Conservation (phyloP, 805 yeast species). For the Ogataea wickerhamii region DNA sequence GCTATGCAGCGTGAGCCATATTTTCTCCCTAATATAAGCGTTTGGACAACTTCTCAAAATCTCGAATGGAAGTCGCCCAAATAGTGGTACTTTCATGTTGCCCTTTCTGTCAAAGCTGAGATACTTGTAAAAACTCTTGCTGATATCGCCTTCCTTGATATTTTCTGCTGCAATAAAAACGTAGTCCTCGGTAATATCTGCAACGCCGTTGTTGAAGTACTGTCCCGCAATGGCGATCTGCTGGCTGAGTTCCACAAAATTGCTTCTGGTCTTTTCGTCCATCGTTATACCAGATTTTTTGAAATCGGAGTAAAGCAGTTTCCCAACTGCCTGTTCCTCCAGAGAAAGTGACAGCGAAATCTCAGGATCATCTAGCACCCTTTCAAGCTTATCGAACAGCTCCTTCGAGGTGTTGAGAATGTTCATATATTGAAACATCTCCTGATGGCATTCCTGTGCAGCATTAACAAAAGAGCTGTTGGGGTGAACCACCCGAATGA, state of each 20-base stretch:
- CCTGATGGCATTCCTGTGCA: constrained; percentile 84
- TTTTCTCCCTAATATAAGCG: constrained; percentile 53
- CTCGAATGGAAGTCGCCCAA: constrained; percentile 62
- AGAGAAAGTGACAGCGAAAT: constrained; percentile 40
- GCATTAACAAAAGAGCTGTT: constrained; percentile 62
- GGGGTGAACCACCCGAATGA: constrained; percentile 86
- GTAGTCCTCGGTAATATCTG: constrained; percentile 25
- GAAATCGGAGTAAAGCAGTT: constrained; percentile 76
- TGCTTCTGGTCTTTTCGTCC: constrained; percentile 57
- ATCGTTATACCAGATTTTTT: constrained; percentile 86
- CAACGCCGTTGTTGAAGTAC: constrained; percentile 56
- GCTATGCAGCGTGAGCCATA: constrained; percentile 75
- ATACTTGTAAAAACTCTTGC: constrained; percentile 20
- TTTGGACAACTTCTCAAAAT: constrained; percentile 57
- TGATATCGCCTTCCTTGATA: constrained; percentile 29
- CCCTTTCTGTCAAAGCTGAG: constrained; percentile 35
- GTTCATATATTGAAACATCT: constrained; percentile 92
- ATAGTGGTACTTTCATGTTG: constrained; percentile 48
- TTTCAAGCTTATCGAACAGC: constrained; percentile 56
- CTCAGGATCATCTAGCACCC: constrained; percentile 45
- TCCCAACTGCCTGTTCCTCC: constrained; percentile 84
- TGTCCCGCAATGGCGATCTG: constrained; percentile 80
- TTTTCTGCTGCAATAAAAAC: constrained; percentile 28
- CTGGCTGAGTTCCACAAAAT: constrained; percentile 76
- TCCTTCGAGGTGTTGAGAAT: constrained; percentile 79